Evolutionary conservation across 2,329 filamentous ascomycete species (phyloP), one percentile per base, ranked within the genome.

Genomic region (Uncinocarpus reesii): DNA sequence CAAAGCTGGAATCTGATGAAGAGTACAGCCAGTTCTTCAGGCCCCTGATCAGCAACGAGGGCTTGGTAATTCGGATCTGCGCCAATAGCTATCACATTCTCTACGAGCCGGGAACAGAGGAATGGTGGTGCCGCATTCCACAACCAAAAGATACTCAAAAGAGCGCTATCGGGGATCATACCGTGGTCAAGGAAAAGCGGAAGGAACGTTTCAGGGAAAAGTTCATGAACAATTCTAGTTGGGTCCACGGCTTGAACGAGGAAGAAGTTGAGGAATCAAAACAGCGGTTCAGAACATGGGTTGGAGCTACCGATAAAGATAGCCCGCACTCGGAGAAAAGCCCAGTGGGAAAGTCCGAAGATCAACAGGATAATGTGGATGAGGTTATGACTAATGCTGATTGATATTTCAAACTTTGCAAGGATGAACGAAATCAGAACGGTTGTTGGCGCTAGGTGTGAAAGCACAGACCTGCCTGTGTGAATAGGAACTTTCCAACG

Each of bases 31-130:
- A 80, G 59, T 68, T 65, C 57, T 68, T 70, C 57, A 63, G 68
- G 32, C 69, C 70, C 34, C 63, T 84, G 4, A 71, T 77, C 4
- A 81, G 78, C 56, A 70, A 79, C 50, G 84, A 89, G 58, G 78
- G 81, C 15, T 67, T 90, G 34, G 76, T 79, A 8, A 76, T 87
- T 35, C 80, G 82, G 52, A 84, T 90, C 60, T 87, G 82, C 58
- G 76, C 86, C 11, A 84, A 84, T 64, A 85, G 79, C 48, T 87
- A 83, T 61, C 84, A 86, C 66, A 83, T 90, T 60, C 72, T 85
- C n/a, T 89, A 84, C 70, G 80, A 81, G 48, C 77, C 82, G 1
- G 74, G 74, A 24, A 85, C 82, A 16, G 75, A 75, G 5, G 86
- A 89, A 59, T 86, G 76, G 66, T 84, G 84, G 62, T 87, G 82